Evolutionary conservation across 306 rosid genomes (phyloP).

Genomic region (Dalbergia oliveri): DNA sequence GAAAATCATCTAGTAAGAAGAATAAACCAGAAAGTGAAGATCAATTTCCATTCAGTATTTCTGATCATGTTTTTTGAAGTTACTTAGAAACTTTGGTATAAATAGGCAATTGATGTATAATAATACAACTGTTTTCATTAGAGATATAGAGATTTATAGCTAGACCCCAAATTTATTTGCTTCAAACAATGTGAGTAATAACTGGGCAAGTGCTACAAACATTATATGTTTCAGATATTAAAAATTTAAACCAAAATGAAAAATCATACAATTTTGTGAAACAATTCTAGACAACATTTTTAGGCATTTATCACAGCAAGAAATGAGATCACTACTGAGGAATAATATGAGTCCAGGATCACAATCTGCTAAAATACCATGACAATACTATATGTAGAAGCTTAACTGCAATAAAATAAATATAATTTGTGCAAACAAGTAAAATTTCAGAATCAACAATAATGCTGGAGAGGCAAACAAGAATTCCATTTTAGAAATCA

Average conservation of each 20-base stretch:
- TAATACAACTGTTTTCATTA: neutral
- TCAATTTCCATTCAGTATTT: slow-evolving; percentile 14
- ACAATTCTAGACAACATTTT: neutral
- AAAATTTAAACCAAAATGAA: neutral
- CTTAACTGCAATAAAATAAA: slow-evolving; percentile 6
- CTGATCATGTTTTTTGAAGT: slow-evolving; percentile 20
- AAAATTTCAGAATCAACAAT: slow-evolving; percentile 17
- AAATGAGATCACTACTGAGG: slow-evolving; percentile 11
- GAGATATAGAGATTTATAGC: slow-evolving; percentile 20
- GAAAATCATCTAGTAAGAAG: neutral
- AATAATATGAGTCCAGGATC: slow-evolving; percentile 29
- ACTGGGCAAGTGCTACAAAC: slow-evolving; percentile 34
- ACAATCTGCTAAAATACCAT: slow-evolving; percentile 53
- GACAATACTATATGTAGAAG: slow-evolving; percentile 50
- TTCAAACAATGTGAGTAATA: slow-evolving; percentile 11
- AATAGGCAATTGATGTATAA: neutral
- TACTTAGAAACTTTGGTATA: slow-evolving; percentile 19
- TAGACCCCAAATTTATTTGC: neutral
- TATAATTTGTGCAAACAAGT: slow-evolving; percentile 29
- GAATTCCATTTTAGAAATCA: slow-evolving; percentile 6
- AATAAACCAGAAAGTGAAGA: slow-evolving; percentile 11
- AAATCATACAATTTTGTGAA: neutral
- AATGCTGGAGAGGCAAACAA: slow-evolving; percentile 34
- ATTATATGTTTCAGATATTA: slow-evolving; percentile 5
- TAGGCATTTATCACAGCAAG: slow-evolving; percentile 1